A percentile compares a stretch with the other conserved stretches of the same genome.
Conservation (phyloP, 2,329 filamentous ascomycete species). For the Epichloe hybrida region DNA sequence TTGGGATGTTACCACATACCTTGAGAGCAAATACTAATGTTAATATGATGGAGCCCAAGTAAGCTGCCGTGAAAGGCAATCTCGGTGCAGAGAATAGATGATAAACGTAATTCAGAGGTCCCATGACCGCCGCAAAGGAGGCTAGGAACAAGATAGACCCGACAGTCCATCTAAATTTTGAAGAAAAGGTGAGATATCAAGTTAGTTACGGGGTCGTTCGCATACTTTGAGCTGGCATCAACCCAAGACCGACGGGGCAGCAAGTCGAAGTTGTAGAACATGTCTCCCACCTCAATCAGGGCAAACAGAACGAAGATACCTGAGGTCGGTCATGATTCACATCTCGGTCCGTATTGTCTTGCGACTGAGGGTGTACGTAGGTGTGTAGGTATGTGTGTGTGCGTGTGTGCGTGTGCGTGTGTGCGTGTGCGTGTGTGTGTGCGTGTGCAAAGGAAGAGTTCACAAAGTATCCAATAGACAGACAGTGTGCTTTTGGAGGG, state of each 20-base stretch:
- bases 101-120: constrained; percentile 65
- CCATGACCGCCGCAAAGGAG: constrained; percentile 92
- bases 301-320: neutral
- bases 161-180: constrained; percentile 66
- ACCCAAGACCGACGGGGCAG: neutral
- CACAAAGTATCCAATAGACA: neutral
- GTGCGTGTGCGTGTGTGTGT: neutral
- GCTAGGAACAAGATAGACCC: constrained; percentile 80
- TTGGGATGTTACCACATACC: constrained; percentile 43
- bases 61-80: constrained; percentile 83
- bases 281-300: neutral
- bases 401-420: neutral
- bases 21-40: constrained; percentile 88
- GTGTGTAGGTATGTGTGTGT: neutral
- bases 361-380: neutral
- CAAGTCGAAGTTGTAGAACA: constrained; percentile 1
- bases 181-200: neutral
- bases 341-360: neutral
- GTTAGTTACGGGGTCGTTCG: constrained; percentile 12
- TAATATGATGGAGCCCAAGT: constrained; percentile 83
- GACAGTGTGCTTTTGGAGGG: neutral
- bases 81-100: constrained; percentile 77
- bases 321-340: neutral
- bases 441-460: neutral
- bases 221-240: neutral